phyloP scores from a whole-genome alignment of 176 grass and related monocot genomes.

The Puccinellia tenuiflora region DNA sequence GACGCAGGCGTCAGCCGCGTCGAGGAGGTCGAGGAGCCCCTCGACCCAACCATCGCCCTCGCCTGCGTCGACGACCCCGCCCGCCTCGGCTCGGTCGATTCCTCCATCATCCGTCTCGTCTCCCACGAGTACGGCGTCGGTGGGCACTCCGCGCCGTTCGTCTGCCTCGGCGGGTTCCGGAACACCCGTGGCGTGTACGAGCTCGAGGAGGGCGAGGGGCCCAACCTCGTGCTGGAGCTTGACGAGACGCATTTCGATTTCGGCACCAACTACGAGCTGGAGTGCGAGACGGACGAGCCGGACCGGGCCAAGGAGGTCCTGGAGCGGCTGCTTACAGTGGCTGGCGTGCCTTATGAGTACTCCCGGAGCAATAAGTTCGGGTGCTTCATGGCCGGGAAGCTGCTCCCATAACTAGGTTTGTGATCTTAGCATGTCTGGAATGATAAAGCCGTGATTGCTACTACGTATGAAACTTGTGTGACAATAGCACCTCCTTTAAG shows the following conservation, averaged over 20 bases:
- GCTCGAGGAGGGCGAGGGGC: conserved; percentile 49
- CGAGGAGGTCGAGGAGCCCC: conserved; percentile 77
- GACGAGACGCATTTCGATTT: conserved; percentile 81
- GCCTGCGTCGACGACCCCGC: conserved; percentile 51
- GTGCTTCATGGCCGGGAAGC: conserved; percentile 66
- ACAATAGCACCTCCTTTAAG: background rate
- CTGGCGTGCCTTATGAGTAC: conserved; percentile 57
- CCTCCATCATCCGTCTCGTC: conserved; percentile 59
- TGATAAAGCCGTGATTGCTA: background rate
- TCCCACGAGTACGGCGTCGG: conserved; percentile 52
- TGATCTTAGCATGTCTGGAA: background rate
- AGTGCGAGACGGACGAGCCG: conserved; percentile 72
- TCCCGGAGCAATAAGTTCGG: conserved; percentile 71
- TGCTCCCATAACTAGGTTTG: conserved; percentile 46
- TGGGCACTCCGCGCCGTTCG: conserved; percentile 26
- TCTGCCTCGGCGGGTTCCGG: conserved; percentile 77
- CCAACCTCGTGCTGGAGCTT: conserved; percentile 65
- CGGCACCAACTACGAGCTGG: conserved; percentile 67
- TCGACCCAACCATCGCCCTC: conserved; percentile 62
- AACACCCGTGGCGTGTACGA: conserved; percentile 72
- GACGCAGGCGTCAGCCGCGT: conserved; percentile 69
- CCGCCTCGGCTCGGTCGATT: conserved; percentile 48
- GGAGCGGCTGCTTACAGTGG: conserved; percentile 54
- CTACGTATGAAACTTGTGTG: background rate
- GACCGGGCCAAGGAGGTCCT: conserved; percentile 54